Conservation (phyloP, 2,329 filamentous ascomycete species). For the Fusarium citri region DNA sequence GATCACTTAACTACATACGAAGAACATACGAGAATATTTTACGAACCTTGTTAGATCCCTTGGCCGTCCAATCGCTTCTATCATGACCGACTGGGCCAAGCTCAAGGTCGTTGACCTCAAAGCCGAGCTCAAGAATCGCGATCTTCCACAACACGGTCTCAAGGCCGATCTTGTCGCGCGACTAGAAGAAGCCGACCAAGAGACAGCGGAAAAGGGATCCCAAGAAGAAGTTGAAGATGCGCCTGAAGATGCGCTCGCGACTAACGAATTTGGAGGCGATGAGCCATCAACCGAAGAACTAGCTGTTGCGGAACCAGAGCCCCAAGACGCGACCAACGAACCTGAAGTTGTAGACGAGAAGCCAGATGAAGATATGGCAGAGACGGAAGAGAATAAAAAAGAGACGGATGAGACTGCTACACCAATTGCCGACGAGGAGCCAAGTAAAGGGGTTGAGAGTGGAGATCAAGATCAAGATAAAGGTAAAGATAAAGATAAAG, state of each 20-base stretch:
- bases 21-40: not conserved
- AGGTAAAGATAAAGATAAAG: conserved; percentile 2
- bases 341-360: conserved; percentile 14
- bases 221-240: conserved; percentile 22
- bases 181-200: conserved; percentile 54
- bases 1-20: no score
- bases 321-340: conserved; percentile 10
- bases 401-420: not conserved
- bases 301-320: not conserved
- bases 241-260: conserved; percentile 21
- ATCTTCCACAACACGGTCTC: conserved; percentile 75
- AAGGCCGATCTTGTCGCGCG: conserved; percentile 78
- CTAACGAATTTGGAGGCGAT: conserved; percentile 22
- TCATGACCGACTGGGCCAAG: conserved; percentile 65
- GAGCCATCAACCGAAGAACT: conserved; percentile 7
- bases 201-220: conserved; percentile 8
- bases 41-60: conserved; percentile 2
- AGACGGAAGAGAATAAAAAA: conserved; percentile 3
- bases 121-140: conserved; percentile 77
- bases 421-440: conserved; percentile 4
- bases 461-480: conserved; percentile 7
- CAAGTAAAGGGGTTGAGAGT: conserved; percentile 7
- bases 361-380: not conserved
- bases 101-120: conserved; percentile 82
- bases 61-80: conserved; percentile 36